Conservation (phyloP, 305 asterid species). For the Fraxinus floribunda region DNA sequence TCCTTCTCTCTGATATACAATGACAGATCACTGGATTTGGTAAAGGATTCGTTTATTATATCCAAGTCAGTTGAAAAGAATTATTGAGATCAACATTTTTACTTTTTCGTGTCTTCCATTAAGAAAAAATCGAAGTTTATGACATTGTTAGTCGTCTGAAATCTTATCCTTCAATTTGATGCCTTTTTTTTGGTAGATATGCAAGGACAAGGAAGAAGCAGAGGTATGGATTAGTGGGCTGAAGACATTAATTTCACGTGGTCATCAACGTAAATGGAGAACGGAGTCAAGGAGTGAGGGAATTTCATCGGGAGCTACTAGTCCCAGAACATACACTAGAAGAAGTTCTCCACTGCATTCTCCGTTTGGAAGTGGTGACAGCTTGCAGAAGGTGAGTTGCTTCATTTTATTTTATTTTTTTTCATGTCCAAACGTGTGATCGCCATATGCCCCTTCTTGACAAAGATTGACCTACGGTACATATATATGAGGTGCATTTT, state of each 20-base stretch:
- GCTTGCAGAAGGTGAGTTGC: constrained; percentile 57
- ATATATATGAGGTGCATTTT: constrained; percentile 7
- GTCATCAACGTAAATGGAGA: constrained; percentile 73
- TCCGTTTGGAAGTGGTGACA: constrained; percentile 61
- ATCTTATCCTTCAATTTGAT: not conserved
- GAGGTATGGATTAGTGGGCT: constrained; percentile 89
- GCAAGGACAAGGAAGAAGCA: constrained; percentile 87
- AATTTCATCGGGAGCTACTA: constrained; percentile 68
- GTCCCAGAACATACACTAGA: constrained; percentile 70
- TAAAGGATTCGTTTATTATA: constrained; percentile 32
- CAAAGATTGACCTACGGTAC: constrained; percentile 4
- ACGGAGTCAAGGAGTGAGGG: constrained; percentile 78
- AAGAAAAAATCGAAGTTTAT: not conserved
- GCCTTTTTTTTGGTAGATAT: constrained; percentile 43
- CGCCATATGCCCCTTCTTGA: constrained; percentile 16
- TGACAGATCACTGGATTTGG: constrained; percentile 80
- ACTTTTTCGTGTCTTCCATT: constrained; percentile 14
- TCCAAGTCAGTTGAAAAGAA: constrained; percentile 14
- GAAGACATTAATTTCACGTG: constrained; percentile 70
- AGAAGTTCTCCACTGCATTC: constrained; percentile 73
- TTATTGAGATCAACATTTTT: constrained; percentile 6
- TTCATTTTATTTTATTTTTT: not conserved
- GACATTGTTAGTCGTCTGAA: not conserved
- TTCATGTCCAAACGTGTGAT: constrained; percentile 11
- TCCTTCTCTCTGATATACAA: constrained; percentile 76